Percentiles rank a stretch among this genome's conserved stretches.
Conservation (phyloP, 2,329 filamentous ascomycete genomes). For the Aschersonia sp. region DNA sequence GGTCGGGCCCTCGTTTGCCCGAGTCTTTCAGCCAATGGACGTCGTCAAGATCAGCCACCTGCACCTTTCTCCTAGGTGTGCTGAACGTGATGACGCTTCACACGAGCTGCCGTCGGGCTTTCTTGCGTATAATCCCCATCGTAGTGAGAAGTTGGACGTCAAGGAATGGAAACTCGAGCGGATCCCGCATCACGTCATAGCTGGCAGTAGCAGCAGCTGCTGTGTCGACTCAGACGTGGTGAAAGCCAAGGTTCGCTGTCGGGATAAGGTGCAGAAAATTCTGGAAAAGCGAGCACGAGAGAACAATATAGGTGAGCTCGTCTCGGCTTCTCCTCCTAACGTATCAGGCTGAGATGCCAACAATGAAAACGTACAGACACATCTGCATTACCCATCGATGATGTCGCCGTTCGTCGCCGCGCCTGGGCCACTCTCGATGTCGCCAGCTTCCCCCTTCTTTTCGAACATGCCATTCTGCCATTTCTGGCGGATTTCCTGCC, state of each 20-base stretch:
- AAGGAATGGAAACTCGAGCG: slow-evolving; percentile 12
- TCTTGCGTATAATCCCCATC: slow-evolving; percentile 17
- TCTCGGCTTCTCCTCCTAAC: too few relatives aligned
- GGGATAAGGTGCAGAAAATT: neutral
- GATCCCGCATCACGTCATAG: slow-evolving; percentile 6
- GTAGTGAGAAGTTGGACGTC: slow-evolving; percentile 6
- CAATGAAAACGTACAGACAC: too few relatives aligned
- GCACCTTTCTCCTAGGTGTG: slow-evolving; percentile 25
- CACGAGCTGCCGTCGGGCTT: slow-evolving; percentile 24
- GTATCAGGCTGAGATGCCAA: too few relatives aligned
- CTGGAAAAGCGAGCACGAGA: neutral
- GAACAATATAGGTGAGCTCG: neutral
- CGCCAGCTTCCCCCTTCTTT: slow-evolving; percentile 23
- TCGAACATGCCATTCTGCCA: slow-evolving; percentile 28
- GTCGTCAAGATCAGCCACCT: slow-evolving; percentile 27
- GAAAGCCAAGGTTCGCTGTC: neutral
- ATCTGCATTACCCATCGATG: too few relatives aligned
- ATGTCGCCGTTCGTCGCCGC: slow-evolving; percentile 8
- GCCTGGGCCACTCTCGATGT: slow-evolving; percentile 16
- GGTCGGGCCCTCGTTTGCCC: neutral
- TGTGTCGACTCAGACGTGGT: neutral
- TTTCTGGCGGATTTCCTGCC: slow-evolving; percentile 27
- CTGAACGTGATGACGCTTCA: slow-evolving; percentile 19
- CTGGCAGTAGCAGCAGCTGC: slow-evolving; percentile 5
- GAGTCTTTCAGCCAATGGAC: slow-evolving; percentile 11